Base-by-base conservation (phyloP, 192 early-diverging fungal species). In the Backusella mclennaniae region DNA sequence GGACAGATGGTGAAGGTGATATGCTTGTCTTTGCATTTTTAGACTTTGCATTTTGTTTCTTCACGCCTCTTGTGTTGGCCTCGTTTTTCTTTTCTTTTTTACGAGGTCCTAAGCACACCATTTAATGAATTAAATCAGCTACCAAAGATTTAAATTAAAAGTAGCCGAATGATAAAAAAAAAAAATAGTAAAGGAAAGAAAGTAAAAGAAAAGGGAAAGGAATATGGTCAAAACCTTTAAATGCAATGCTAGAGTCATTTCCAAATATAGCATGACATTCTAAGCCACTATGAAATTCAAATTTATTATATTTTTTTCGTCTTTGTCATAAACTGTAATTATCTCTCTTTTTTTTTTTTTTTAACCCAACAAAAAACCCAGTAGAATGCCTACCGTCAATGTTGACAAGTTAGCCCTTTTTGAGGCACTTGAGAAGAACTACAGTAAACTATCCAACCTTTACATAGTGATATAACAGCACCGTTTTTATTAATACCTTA, bases 331-430 rank as follows among this genome's bases (percentile, higher is more conserved):
- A 66, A 33, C 7, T 29, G n/a, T 19, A 46, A 33, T 35, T 33
- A 67, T n/a, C 12, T 9, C 19, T 69, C n/a, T 69, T 9, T 69
- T 26, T 71, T 70, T 70, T 44, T 70, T n/a, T 42, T 71, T 44
- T 44, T 41, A 49, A 71, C 35, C 70, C 35, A 41, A 42, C 23
- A 44, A 44, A 71, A 26, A 44, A 59, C 42, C 56, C 52, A 63
- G 29, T 82, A 63, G 56, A 29, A 98, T 98, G 98, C 98, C 98
- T 71, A 97, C 98, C 77, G 93, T 99, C 75, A 93, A 93, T 88
- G 91, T 98, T 73, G 95, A 98, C 88, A 93, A 94, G 84, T 89
- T 95, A 79, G 86, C 90, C 63, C 91, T 99, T 76, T 96, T 91
- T 87, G 84, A 90, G 71, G 87, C 88, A 66, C 93, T 99, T 71